Evolutionary conservation across 2,329 filamentous ascomycete genomes (phyloP).

Genomic region (Fusarium camptoceras): DNA sequence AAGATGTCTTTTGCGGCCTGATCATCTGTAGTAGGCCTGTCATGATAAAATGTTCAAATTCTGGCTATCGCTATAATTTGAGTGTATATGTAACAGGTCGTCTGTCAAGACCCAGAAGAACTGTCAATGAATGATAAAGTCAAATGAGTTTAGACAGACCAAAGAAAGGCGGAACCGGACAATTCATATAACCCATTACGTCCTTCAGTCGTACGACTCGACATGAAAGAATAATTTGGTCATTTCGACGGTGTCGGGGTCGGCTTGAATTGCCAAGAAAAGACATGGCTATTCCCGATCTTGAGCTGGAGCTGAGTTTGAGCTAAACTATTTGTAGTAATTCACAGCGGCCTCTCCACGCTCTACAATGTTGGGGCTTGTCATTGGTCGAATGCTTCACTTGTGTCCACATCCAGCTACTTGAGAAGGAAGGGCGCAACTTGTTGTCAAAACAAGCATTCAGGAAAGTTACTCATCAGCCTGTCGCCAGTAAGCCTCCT

Average conservation of each 20-base stretch:
- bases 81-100: neutral
- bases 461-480: neutral
- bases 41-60: conserved; percentile 2
- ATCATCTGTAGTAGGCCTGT: conserved; percentile 10
- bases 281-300: neutral
- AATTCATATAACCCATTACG: neutral
- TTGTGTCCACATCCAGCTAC: neutral
- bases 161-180: fast-evolving
- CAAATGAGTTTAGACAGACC: too few relatives aligned
- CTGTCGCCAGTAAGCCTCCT: neutral
- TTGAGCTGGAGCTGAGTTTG: neutral
- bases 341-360: neutral
- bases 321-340: neutral
- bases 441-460: neutral
- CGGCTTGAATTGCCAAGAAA: conserved; percentile 23
- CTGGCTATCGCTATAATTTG: neutral
- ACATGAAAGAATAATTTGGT: neutral
- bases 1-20: conserved; percentile 4
- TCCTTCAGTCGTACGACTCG: neutral
- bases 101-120: too few relatives aligned
- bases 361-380: neutral
- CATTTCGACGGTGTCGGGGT: neutral
- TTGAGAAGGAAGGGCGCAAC: neutral
- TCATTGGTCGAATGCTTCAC: neutral
- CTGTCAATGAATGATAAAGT: too few relatives aligned